Evolutionary conservation across 495 filamentous ascomycete species (phyloP).

Genomic region (Daldinia decipiens): DNA sequence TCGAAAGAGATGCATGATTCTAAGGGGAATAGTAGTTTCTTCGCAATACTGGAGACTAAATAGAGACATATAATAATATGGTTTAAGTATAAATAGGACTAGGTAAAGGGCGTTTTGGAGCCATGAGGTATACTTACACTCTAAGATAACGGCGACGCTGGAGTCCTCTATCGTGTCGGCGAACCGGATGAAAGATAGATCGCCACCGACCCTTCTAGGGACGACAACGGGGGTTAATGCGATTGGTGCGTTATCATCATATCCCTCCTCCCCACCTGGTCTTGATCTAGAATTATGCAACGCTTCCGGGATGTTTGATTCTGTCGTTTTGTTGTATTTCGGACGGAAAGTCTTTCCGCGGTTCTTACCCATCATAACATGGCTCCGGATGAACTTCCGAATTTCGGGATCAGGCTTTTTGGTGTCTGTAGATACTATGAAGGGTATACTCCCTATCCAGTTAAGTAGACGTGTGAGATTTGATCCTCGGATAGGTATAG

Average conservation of each 20-base stretch:
- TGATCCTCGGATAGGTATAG: background rate
- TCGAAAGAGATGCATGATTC: conserved; percentile 53
- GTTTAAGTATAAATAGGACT: conserved; percentile 14
- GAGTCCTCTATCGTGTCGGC: conserved; percentile 40
- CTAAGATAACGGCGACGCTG: conserved; percentile 11
- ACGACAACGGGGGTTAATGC: conserved; percentile 2
- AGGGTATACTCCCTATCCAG: conserved; percentile 30
- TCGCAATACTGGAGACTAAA: conserved; percentile 55
- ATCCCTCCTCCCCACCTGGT: background rate
- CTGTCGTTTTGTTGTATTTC: conserved; percentile 9
- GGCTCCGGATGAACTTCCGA: conserved; percentile 57
- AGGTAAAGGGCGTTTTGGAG: conserved; percentile 25
- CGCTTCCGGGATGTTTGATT: background rate
- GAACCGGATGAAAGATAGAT: conserved; percentile 45
- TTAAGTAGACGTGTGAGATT: background rate
- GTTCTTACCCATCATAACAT: conserved; percentile 64
- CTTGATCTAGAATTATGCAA: background rate
- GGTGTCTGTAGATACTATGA: conserved; percentile 46
- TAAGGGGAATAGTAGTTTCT: conserved; percentile 52
- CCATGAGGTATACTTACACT: conserved; percentile 44
- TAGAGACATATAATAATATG: conserved; percentile 4
- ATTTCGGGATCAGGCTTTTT: conserved; percentile 48
- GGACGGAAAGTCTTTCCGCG: conserved; percentile 28
- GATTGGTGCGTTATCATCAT: background rate
- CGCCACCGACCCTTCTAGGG: conserved; percentile 28